These are phyloP conservation scores for Ascochyta rabiei DNA, from an alignment of 2,329 filamentous ascomycete genomes.

Conservation along the genomic window DNA sequence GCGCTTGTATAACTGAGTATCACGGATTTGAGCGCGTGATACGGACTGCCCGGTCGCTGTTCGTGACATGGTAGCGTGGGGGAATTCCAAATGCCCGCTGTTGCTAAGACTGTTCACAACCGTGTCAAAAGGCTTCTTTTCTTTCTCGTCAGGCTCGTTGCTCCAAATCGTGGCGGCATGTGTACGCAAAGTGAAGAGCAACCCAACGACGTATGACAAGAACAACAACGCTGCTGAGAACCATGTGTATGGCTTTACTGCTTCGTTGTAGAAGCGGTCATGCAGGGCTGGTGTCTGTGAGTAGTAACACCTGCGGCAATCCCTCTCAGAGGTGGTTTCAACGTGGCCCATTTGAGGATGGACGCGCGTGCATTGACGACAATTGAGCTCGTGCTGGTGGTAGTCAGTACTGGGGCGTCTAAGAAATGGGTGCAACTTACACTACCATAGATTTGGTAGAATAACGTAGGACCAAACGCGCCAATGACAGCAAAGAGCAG, in stretches of 20 bases:
- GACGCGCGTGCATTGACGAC: slow-evolving; percentile 64
- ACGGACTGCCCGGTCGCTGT: slow-evolving; percentile 39
- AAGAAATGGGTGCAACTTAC: slow-evolving; percentile 45
- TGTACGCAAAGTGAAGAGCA: slow-evolving; percentile 94
- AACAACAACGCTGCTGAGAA: slow-evolving; percentile 85
- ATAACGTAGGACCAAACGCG: slow-evolving; percentile 92
- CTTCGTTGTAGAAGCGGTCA: slow-evolving; percentile 87
- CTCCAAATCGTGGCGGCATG: slow-evolving; percentile 98
- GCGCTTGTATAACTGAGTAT: slow-evolving; percentile 88
- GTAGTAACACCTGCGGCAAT: slow-evolving; percentile 94
- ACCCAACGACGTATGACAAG: slow-evolving; percentile 87
- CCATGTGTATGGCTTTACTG: slow-evolving; percentile 92
- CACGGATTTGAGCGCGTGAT: slow-evolving; percentile 69
- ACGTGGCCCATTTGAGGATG: slow-evolving; percentile 47
- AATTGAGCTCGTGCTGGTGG: slow-evolving; percentile 83
- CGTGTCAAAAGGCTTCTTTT: slow-evolving; percentile 54
- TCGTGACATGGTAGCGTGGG: slow-evolving; percentile 37
- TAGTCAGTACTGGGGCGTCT: slow-evolving; percentile 40
- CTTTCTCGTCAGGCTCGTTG: slow-evolving; percentile 63
- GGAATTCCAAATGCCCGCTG: slow-evolving; percentile 39
- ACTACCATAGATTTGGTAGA: slow-evolving; percentile 98
- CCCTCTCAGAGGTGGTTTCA: slow-evolving; percentile 58
- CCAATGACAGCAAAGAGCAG: slow-evolving; percentile 93
- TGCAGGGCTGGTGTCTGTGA: slow-evolving; percentile 82
- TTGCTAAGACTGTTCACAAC: slow-evolving; percentile 42